Evolutionary conservation across 495 filamentous ascomycete species (phyloP).

Genomic region (Penicillium dipodomyicola): DNA sequence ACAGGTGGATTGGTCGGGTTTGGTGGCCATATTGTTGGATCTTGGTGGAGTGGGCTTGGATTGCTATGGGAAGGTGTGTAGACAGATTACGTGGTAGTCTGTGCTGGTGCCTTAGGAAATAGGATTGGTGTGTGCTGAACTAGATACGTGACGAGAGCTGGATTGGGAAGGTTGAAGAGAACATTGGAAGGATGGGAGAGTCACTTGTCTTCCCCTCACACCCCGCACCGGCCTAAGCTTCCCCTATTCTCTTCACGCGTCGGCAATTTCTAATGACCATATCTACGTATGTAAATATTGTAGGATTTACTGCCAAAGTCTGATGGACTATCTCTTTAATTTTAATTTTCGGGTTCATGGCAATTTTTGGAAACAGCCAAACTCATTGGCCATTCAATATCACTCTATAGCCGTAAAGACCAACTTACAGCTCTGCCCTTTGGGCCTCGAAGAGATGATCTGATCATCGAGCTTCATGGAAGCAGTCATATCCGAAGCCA

Average conservation of each 20-base stretch:
- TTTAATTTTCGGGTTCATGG: not conserved
- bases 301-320: not conserved
- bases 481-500: conserved; percentile 50
- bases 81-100: not conserved
- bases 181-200: not conserved
- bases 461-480: conserved; percentile 58
- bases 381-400: not conserved
- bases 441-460: conserved; percentile 57
- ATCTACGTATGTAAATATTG: too few relatives aligned
- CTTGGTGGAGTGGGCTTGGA: not conserved
- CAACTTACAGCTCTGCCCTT: conserved; percentile 54
- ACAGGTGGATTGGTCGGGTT: conserved; percentile 14
- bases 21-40: conserved; percentile 13
- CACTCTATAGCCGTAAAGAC: conserved; percentile 32
- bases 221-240: conserved; percentile 16
- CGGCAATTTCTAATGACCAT: too few relatives aligned
- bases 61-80: not conserved
- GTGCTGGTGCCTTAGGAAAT: not conserved
- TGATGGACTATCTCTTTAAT: not conserved
- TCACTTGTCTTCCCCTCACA: conserved; percentile 25
- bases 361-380: not conserved
- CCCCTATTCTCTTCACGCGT: not conserved
- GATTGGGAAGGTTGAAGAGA: conserved; percentile 20
- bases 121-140: not conserved
- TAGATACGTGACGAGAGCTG: too few relatives aligned